Evolutionary conservation across 108 stramenopile species (phyloP), one percentile per base, ranked within the genome.

Genomic region (Parietichytrium sp.): DNA sequence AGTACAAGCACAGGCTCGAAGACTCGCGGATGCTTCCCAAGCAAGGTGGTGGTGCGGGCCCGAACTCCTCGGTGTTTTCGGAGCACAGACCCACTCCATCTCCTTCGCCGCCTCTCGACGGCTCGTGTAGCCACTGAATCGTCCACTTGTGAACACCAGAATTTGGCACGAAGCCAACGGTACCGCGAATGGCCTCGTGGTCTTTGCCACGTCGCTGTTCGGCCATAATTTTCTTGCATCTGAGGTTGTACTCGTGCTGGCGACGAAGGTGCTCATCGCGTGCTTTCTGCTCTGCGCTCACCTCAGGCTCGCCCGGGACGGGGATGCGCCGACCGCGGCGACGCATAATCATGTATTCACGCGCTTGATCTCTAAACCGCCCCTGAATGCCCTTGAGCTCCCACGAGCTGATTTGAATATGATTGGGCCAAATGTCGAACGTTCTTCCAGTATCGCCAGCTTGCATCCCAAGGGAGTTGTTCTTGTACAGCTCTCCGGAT

Each of bases 91-190:
- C 83, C 18, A 83, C 61, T 20, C 27, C 54, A 29, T 83, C 83
- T 27, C 83, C 54, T 16, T 29, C 51, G 18, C 83, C 83, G 52
- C 20, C 20, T 4, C 83, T 20, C 25, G 31, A n/a, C 12, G 83
- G 83, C 80, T 83, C 83, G 3, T 83, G 83, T 8, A 15, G 12
- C 83, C 83, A 83, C 4, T 26, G 15, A 8, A 83, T 16, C 25
- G 50, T 30, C 83, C 83, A 83, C 33, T 30, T n/a, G 51, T 83
- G 83, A 27, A 80, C 79, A 15, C 83, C 83, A 52, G 54, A 53
- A n/a, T 6, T 26, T 6, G 83, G 31, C 38, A 83, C 51, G 36
- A 83, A 80, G 8, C 83, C 83, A 16, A 83, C 29, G 12, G 79
- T 29, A 1, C 83, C 83, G 16, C 80, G 79, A 10, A 83, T 83